Evolutionary conservation across 1,284 basidiomycete species (phyloP).

Genomic region (Heterobasidion parviporum): DNA sequence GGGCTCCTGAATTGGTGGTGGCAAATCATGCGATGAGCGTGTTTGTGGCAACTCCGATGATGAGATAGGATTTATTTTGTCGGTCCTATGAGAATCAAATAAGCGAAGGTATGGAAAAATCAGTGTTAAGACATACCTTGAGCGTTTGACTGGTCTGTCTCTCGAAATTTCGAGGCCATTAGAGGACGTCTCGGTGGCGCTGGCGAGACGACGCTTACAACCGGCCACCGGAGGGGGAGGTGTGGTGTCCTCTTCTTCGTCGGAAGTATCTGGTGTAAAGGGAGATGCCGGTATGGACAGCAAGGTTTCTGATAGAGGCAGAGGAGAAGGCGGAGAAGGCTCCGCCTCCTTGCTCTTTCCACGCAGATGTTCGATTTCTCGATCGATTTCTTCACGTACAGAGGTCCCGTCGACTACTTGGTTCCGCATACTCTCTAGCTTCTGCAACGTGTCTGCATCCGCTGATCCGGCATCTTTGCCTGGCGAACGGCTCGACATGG

Average conservation of each 20-base stretch:
- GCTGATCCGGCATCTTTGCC: neutral
- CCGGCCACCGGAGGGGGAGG: constrained; percentile 9
- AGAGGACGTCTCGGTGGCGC: neutral
- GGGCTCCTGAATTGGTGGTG: too few species aligned
- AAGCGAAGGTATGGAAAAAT: neutral
- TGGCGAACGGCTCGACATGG: neutral
- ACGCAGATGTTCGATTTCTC: neutral
- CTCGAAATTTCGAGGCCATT: neutral
- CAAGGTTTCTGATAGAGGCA: neutral
- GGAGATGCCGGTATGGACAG: too few species aligned
- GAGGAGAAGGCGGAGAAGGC: neutral
- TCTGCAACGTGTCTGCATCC: neutral
- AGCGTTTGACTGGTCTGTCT: neutral
- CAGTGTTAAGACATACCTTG: neutral
- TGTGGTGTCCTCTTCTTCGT: constrained; percentile 7
- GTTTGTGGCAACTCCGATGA: too few species aligned
- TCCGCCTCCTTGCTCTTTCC: neutral
- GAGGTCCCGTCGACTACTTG: neutral
- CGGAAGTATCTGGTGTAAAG: neutral
- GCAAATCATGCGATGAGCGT: too few species aligned
- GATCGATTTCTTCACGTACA: neutral
- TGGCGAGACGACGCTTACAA: constrained; percentile 1
- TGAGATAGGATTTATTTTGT: neutral
- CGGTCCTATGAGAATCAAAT: neutral
- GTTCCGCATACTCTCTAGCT: neutral